Evolutionary conservation across 108 stramenopile genomes (phyloP).

Genomic region (Skeletonema costatum): DNA sequence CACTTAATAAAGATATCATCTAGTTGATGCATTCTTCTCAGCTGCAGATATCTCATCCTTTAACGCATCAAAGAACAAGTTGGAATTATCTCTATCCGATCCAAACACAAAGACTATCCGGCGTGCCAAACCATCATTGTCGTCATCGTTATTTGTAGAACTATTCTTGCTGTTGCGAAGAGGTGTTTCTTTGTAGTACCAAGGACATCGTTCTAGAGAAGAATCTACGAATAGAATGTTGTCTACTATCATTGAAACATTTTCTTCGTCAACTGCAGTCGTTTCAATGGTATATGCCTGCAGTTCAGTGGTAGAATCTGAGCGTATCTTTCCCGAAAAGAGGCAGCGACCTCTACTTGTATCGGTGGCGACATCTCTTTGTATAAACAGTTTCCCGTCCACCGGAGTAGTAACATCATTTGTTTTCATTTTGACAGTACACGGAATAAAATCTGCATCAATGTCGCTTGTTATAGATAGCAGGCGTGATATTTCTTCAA

Average conservation of each 20-base stretch:
- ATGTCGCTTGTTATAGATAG: slow-evolving; percentile 16
- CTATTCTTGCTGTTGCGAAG: not conserved
- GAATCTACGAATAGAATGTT: slow-evolving; percentile 22
- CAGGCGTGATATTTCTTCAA: slow-evolving; percentile 23
- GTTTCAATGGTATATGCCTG: slow-evolving; percentile 9
- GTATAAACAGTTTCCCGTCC: not conserved
- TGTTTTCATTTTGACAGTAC: slow-evolving; percentile 26
- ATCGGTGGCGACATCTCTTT: not conserved
- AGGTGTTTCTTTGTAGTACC: slow-evolving; percentile 12
- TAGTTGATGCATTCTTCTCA: not conserved
- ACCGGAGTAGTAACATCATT: not conserved
- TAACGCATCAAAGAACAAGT: slow-evolving; percentile 11
- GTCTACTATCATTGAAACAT: slow-evolving; percentile 19
- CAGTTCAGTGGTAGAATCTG: not conserved
- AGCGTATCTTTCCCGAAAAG: not conserved
- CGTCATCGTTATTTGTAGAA: not conserved
- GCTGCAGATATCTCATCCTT: not conserved
- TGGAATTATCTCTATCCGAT: slow-evolving; percentile 10
- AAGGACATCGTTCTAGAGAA: slow-evolving; percentile 12
- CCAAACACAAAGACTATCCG: slow-evolving; percentile 14
- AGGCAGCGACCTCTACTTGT: not conserved
- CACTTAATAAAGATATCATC: not conserved
- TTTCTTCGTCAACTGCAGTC: slow-evolving; percentile 6
- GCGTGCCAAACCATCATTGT: not conserved
- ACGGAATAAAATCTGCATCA: slow-evolving; percentile 5